Conservation (phyloP, 129 eudicot species). For the Flaveria robusta region DNA sequence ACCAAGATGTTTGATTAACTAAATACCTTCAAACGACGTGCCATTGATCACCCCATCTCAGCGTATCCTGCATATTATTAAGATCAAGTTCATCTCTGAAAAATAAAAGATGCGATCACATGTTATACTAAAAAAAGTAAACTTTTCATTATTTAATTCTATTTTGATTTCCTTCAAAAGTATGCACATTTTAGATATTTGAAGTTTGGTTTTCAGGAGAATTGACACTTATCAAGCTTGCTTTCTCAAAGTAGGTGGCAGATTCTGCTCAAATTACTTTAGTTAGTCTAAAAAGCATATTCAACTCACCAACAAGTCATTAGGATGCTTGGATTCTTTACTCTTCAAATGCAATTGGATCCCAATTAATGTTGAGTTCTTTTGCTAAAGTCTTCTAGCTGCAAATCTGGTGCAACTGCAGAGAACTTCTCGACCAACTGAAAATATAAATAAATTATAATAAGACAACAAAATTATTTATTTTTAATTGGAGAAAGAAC, state of each 20-base stretch:
- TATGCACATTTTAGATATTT: constrained; percentile 36
- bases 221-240: constrained; percentile 38
- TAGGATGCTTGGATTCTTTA: constrained; percentile 48
- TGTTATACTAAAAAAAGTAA: too few relatives aligned
- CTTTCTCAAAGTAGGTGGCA: constrained; percentile 55
- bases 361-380: constrained; percentile 81
- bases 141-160: not conserved
- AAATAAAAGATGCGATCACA: too few relatives aligned
- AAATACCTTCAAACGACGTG: too few relatives aligned
- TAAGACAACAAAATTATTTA: not conserved
- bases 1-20: too few relatives aligned
- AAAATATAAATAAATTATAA: constrained; percentile 16
- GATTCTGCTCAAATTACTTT: constrained; percentile 42
- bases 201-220: constrained; percentile 48
- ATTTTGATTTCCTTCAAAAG: constrained; percentile 30
- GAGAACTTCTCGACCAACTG: constrained; percentile 95
- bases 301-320: constrained; percentile 65
- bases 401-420: constrained; percentile 77
- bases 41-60: too few relatives aligned
- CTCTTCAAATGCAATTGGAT: constrained; percentile 61
- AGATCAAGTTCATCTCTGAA: too few relatives aligned
- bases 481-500: not conserved
- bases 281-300: constrained; percentile 20
- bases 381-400: constrained; percentile 70
- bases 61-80: too few relatives aligned